phyloP scores from a whole-genome alignment of 306 rosid species.

The Prinsepia uniflora region DNA sequence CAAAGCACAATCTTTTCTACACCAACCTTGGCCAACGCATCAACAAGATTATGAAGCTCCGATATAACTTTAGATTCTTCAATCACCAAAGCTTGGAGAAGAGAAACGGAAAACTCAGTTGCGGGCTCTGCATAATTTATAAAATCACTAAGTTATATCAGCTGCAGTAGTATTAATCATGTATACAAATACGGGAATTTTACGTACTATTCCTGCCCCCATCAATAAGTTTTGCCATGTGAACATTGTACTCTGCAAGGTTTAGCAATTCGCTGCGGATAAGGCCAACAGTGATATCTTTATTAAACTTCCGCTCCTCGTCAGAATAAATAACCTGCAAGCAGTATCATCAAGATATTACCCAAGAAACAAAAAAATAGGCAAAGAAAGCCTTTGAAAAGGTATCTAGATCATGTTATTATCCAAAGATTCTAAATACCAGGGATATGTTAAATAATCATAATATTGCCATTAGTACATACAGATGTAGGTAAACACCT shows the following conservation, averaged over 20 bases:
- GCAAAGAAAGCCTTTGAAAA: not conserved
- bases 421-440: not conserved
- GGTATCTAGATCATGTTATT: not conserved
- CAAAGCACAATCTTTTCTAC: conserved; percentile 2
- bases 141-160: conserved; percentile 24
- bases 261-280: conserved; percentile 80
- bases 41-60: conserved; percentile 95
- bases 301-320: conserved; percentile 88
- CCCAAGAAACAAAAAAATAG: not conserved
- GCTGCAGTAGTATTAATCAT: conserved; percentile 6
- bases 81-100: conserved; percentile 64
- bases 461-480: not conserved
- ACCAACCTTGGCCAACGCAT: conserved; percentile 83
- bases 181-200: conserved; percentile 3
- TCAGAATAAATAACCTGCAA: conserved; percentile 92
- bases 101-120: conserved; percentile 77
- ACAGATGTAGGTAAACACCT: not conserved
- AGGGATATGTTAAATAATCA: not conserved
- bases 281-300: conserved; percentile 86
- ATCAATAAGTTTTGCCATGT: conserved; percentile 93
- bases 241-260: conserved; percentile 96
- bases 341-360: conserved; percentile 5
- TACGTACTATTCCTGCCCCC: conserved; percentile 97
- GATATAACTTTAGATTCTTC: conserved; percentile 87
- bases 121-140: conserved; percentile 72